Evolutionary conservation across 2,329 filamentous ascomycete genomes (phyloP), one percentile per base, ranked within the genome.

Genomic region (Xylariaceae sp.): DNA sequence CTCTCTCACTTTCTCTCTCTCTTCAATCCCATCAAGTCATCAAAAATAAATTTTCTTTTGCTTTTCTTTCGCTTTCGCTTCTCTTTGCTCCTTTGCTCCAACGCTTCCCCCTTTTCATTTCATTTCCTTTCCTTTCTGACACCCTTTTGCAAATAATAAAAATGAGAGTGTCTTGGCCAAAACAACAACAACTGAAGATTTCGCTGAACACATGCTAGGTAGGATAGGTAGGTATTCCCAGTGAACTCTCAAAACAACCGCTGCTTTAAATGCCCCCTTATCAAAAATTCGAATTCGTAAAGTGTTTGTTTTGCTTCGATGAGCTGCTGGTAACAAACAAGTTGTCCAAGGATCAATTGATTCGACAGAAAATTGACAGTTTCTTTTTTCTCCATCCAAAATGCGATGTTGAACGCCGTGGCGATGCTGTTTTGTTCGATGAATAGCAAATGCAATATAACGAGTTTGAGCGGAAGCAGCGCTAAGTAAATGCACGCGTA

Each of bases 381-480:
- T 53, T 30, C 4, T 30, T 30, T 30, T 30, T 5, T 30, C 63
- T 55, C 59, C 51, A 54, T 56, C 55, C 47, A 53, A 30, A 51
- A 54, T 58, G 57, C 39, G 64, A 59, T 64, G 63, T 64, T 58
- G 53, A 69, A 71, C 66, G 67, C 68, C 67, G 58, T 62, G 62
- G 61, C 62, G 60, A 68, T 70, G 67, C 64, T 60, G 58, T 30
- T 30, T 30, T 30, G 23, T 30, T 5, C 23, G 23, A 57, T 56
- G 45, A 52, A 62, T 42, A 65, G 60, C 48, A 64, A 64, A 60
- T 48, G 58, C 59, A 39, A 56, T 58, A 13, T 42, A 13, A 53
- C 56, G 42, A 59, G 51, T 42, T 56, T 42, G 18, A 50, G 44
- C 35, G 18, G 44, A 37, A 42, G 23, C 35, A 45, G 18, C 51